Conservation (phyloP, 179 eudicot species). For the Sideroxylon spinosum region DNA sequence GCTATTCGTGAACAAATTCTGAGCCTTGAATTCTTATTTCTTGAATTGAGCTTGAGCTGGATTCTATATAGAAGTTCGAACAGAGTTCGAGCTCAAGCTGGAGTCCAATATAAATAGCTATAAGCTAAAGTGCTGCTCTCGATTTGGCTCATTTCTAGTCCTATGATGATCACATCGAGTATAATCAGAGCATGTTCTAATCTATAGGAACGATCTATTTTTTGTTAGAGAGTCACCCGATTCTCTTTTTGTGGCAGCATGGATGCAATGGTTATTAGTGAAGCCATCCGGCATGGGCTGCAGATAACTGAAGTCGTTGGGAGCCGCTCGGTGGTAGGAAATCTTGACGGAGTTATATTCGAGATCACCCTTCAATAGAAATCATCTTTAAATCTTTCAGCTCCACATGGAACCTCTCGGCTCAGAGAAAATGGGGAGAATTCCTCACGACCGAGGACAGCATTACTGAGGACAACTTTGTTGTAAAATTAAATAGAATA, state of each 20-base stretch:
- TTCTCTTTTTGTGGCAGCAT: constrained; percentile 45
- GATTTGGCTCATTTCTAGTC: too few species aligned
- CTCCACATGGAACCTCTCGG: background rate
- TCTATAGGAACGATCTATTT: background rate
- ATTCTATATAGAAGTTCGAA: too few species aligned
- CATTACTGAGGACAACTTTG: too few species aligned
- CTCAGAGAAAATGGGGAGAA: too few species aligned
- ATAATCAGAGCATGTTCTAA: background rate
- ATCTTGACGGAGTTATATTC: constrained; percentile 58
- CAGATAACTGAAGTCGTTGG: constrained; percentile 51
- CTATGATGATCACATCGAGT: background rate
- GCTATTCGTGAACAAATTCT: too few species aligned
- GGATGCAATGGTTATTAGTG: constrained; percentile 63
- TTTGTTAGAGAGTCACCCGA: background rate
- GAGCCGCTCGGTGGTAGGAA: constrained; percentile 50
- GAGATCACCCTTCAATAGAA: constrained; percentile 48
- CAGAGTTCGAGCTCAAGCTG: too few species aligned
- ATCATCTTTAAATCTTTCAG: background rate
- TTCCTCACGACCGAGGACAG: too few species aligned
- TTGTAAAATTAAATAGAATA: too few species aligned
- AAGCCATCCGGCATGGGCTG: constrained; percentile 65
- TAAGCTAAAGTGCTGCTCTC: too few species aligned
- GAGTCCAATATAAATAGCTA: too few species aligned
- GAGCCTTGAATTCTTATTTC: too few species aligned
- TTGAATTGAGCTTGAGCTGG: too few species aligned